Evolutionary conservation across 1,284 basidiomycete species (phyloP).

Genomic region (Melampsora larici-populina): DNA sequence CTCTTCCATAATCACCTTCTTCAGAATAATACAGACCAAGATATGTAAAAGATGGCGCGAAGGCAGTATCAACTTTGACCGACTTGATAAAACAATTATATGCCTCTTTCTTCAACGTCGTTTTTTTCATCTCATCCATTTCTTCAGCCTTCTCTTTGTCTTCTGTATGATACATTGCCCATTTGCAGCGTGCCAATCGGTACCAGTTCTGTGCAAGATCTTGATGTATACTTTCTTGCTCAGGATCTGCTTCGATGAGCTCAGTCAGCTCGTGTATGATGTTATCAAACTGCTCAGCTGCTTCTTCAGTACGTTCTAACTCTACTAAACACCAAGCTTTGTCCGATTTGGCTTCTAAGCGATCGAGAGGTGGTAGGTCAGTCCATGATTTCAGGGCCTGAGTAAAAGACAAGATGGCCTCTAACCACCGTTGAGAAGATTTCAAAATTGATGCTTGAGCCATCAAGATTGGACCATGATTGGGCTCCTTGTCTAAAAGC

Average conservation of each 20-base stretch:
- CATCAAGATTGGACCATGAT: slow-evolving; percentile 68
- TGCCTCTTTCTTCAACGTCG: slow-evolving; percentile 59
- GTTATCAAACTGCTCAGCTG: slow-evolving; percentile 61
- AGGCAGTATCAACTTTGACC: slow-evolving; percentile 71
- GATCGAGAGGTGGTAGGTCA: slow-evolving; percentile 51
- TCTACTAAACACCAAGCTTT: slow-evolving; percentile 78
- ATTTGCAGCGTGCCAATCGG: slow-evolving; percentile 15
- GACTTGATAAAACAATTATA: slow-evolving; percentile 79
- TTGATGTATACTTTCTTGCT: slow-evolving; percentile 19
- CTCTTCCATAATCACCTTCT: slow-evolving; percentile 75
- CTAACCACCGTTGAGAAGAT: slow-evolving; percentile 65
- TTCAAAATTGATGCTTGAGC: slow-evolving; percentile 72
- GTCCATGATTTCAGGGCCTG: slow-evolving; percentile 55
- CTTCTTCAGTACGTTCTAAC: slow-evolving; percentile 60
- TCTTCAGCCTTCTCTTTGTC: not conserved
- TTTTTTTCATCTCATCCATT: not conserved
- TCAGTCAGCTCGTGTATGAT: slow-evolving; percentile 58
- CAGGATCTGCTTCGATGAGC: slow-evolving; percentile 50
- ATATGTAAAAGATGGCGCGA: slow-evolving; percentile 87
- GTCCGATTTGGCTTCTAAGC: slow-evolving; percentile 58
- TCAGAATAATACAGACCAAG: slow-evolving; percentile 82
- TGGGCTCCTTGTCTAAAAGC: slow-evolving; percentile 64
- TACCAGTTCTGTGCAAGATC: slow-evolving; percentile 48
- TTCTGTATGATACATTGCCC: slow-evolving; percentile 30
- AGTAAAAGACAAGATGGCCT: slow-evolving; percentile 66